Percentiles rank a stretch among this genome's conserved stretches.
Conservation (phyloP, 73 alveolate species). For the Paramecium primaurelia region DNA sequence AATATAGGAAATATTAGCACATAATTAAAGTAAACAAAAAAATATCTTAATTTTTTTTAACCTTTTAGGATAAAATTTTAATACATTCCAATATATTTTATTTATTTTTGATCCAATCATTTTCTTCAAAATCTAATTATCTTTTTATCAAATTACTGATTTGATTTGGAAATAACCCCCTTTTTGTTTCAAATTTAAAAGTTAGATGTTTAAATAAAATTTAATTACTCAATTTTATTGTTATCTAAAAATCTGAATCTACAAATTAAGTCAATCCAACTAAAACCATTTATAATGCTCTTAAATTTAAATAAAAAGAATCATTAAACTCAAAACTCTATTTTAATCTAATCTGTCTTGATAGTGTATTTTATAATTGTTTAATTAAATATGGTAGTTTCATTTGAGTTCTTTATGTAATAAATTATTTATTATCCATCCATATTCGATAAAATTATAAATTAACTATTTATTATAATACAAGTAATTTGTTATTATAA, state of each 20-base stretch:
- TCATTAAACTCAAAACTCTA: neutral
- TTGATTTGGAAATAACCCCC: neutral
- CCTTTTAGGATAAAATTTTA: neutral
- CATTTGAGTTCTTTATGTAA: neutral
- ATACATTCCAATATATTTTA: neutral
- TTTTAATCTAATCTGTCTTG: neutral
- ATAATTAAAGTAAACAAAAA: neutral
- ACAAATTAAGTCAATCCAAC: neutral
- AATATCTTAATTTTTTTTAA: neutral
- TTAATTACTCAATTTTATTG: neutral
- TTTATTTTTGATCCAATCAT: neutral
- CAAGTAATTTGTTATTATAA: neutral
- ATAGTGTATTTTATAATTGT: neutral
- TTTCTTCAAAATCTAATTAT: neutral
- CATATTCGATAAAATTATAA: neutral
- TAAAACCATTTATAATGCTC: neutral
- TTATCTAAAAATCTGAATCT: neutral
- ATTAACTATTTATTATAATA: neutral
- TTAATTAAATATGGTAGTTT: neutral
- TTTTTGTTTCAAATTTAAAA: neutral
- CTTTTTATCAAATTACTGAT: neutral
- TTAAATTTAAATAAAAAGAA: neutral
- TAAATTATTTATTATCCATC: neutral
- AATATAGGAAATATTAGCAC: neutral
- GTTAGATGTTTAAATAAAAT: neutral